A percentile compares a stretch with the other conserved stretches of the same genome.
Conservation (phyloP, 371 early-diverging fungal genomes). For the Cokeromyces recurvatus region DNA sequence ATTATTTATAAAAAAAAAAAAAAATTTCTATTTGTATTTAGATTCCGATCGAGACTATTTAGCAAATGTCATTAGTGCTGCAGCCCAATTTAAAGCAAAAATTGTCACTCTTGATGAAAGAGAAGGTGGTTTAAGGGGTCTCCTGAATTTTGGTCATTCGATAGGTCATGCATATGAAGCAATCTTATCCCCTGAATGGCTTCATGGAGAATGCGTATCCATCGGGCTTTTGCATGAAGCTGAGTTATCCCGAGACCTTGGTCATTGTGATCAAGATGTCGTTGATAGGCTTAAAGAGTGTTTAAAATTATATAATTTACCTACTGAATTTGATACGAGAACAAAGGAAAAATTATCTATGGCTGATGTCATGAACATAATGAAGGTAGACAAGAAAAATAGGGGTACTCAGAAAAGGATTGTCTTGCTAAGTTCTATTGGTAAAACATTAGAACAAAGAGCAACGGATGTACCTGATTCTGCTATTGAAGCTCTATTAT, state of each 20-base stretch:
- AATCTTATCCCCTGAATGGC: conserved; percentile 75
- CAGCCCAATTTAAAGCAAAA: conserved; percentile 85
- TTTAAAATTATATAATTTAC: conserved; percentile 76
- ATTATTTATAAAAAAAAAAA: no score
- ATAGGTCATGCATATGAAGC: conserved; percentile 95
- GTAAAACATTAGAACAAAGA: conserved; percentile 70
- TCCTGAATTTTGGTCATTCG: conserved; percentile 94
- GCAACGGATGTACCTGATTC: conserved; percentile 73
- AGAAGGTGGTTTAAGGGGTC: conserved; percentile 84
- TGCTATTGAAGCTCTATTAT: conserved; percentile 66
- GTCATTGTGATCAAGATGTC: conserved; percentile 64
- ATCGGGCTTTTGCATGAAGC: conserved; percentile 90
- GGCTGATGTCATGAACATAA: conserved; percentile 72
- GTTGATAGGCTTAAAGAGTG: conserved; percentile 80
- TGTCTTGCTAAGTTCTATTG: conserved; percentile 76
- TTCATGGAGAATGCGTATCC: conserved; percentile 95
- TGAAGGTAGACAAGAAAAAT: conserved; percentile 93
- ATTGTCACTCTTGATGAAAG: conserved; percentile 91
- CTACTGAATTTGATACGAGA: conserved; percentile 63
- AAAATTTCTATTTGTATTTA: neutral
- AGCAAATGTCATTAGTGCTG: conserved; percentile 75
- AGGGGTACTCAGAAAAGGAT: conserved; percentile 79
- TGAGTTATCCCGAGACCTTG: conserved; percentile 77
- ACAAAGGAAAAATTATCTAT: conserved; percentile 45
- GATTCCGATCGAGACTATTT: conserved; percentile 21